Percentiles rank a stretch among this genome's conserved stretches.
Conservation (phyloP, 2,329 filamentous ascomycete genomes). For the Aspergillus bombycis region DNA sequence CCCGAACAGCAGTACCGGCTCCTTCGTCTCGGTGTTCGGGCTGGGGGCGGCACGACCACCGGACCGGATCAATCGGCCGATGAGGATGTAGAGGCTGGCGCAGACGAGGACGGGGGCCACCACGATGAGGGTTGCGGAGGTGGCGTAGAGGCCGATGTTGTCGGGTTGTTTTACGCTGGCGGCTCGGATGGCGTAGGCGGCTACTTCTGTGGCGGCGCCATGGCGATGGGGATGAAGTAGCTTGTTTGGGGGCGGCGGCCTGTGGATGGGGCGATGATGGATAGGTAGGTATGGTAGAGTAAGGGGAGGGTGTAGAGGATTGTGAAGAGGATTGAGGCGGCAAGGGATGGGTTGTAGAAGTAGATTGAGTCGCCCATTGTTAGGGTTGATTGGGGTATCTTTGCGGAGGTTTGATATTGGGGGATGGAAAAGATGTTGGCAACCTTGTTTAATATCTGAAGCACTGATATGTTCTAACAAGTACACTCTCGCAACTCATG, state of each 20-base stretch:
- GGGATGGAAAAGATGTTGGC: background rate
- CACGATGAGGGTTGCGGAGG: conserved; percentile 48
- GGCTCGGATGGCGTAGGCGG: conserved; percentile 45
- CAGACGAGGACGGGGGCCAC: conserved; percentile 55
- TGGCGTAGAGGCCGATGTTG: conserved; percentile 44
- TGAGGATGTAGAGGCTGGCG: conserved; percentile 56
- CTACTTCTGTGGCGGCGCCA: conserved; percentile 50
- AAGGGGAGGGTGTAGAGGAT: conserved; percentile 47
- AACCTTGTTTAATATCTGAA: background rate
- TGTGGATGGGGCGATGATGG: conserved; percentile 46
- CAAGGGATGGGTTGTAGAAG: conserved; percentile 50
- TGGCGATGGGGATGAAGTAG: conserved; percentile 49
- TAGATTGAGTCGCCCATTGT: conserved; percentile 35
- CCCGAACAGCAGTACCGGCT: conserved; percentile 40
- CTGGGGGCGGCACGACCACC: conserved; percentile 36
- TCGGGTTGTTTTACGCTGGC: conserved; percentile 41
- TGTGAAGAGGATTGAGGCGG: conserved; percentile 48
- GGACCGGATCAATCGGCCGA: conserved; percentile 47
- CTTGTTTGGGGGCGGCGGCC: conserved; percentile 30
- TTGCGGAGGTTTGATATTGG: background rate
- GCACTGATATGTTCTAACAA: background rate
- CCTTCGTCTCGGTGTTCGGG: conserved; percentile 21
- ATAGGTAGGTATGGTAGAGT: conserved; percentile 44
- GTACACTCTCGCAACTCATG: background rate
- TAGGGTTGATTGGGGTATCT: background rate